A percentile compares a stretch with the other conserved stretches of the same genome.
Evolutionary conservation across 192 early-diverging fungal genomes (phyloP).

Genomic region (Chytriomyces confervae): DNA sequence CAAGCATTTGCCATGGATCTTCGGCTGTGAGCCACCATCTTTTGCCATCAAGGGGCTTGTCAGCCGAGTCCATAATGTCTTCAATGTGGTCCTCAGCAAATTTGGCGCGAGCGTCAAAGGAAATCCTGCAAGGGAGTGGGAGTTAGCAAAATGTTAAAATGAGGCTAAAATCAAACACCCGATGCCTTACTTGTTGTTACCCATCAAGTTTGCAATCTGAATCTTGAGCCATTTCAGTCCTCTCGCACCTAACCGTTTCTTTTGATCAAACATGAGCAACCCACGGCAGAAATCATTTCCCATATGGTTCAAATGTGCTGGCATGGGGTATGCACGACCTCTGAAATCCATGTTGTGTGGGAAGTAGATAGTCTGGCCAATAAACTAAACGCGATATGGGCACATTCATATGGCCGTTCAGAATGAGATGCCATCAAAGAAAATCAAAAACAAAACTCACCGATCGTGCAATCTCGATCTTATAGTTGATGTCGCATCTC

Average conservation of each 20-base stretch:
- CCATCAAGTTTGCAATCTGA: constrained; percentile 90
- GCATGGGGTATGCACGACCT: constrained; percentile 96
- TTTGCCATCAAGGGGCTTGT: constrained; percentile 75
- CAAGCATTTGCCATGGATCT: constrained; percentile 92
- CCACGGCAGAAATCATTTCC: constrained; percentile 97
- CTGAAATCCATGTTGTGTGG: constrained; percentile 98
- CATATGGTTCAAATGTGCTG: constrained; percentile 93
- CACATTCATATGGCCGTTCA: background rate
- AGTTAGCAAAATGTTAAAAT: background rate
- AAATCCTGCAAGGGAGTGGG: constrained; percentile 40
- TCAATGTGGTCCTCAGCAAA: constrained; percentile 78
- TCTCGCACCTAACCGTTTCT: constrained; percentile 75
- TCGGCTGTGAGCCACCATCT: constrained; percentile 91
- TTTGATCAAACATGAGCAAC: constrained; percentile 82
- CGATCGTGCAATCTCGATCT: constrained; percentile 91
- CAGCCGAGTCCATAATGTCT: constrained; percentile 83
- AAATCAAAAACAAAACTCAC: constrained; percentile 52
- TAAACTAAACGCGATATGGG: constrained; percentile 59
- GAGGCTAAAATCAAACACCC: constrained; percentile 35
- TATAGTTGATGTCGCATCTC: constrained; percentile 92
- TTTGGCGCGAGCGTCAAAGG: constrained; percentile 79
- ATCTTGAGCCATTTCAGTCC: constrained; percentile 95
- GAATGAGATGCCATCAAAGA: background rate
- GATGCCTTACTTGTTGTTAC: constrained; percentile 77
- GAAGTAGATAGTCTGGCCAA: constrained; percentile 90